A percentile compares a stretch with the other conserved stretches of the same genome.
phyloP scores from a whole-genome alignment of 345 rosid genomes.

The Eucalyptus sp. region DNA sequence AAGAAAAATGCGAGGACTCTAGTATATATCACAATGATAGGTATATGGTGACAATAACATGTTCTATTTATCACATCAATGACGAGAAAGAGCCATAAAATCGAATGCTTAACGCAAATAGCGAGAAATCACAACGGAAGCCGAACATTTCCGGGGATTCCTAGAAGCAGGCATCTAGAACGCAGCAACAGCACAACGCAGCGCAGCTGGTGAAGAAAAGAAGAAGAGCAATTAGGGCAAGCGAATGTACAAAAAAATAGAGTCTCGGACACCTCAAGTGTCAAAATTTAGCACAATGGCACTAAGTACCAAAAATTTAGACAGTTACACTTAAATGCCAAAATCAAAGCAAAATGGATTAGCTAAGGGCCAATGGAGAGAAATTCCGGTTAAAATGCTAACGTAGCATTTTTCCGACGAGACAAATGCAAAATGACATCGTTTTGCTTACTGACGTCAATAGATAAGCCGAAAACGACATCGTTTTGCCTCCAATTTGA shows the following conservation, averaged over 20 bases:
- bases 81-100: neutral
- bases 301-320: too few relatives aligned
- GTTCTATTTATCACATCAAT: neutral
- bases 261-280: too few relatives aligned
- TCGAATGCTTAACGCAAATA: neutral
- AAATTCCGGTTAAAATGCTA: too few relatives aligned
- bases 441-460: fast-evolving
- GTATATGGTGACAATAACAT: neutral
- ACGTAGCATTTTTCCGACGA: too few relatives aligned
- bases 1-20: neutral
- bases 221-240: neutral
- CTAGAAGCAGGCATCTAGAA: conserved; percentile 51
- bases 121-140: neutral
- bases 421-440: too few relatives aligned
- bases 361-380: fast-evolving
- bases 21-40: neutral
- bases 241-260: neutral
- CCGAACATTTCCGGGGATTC: neutral
- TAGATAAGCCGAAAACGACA: too few relatives aligned
- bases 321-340: fast-evolving
- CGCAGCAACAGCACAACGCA: conserved; percentile 47
- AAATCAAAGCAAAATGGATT: too few relatives aligned
- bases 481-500: fast-evolving
- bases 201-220: conserved; percentile 17
- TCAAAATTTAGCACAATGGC: fast-evolving